phyloP scores from a whole-genome alignment of 1,284 basidiomycete species.

The Leccinum pachyderme region DNA sequence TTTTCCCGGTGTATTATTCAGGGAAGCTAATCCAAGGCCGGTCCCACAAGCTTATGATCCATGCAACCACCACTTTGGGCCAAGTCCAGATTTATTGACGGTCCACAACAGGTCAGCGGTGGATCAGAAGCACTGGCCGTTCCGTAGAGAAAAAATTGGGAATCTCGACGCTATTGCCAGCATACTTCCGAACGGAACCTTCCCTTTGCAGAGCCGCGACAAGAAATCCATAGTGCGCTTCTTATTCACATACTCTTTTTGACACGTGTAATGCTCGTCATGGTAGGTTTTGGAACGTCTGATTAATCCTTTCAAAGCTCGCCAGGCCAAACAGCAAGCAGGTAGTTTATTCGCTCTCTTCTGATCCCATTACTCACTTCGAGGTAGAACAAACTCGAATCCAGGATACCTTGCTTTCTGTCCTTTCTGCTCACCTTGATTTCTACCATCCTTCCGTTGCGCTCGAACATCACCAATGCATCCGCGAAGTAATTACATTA shows the following conservation, averaged over 20 bases:
- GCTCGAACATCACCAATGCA: conserved; percentile 49
- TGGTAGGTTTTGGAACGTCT: conserved; percentile 63
- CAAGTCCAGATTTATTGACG: conserved; percentile 46
- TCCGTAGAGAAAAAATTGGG: conserved; percentile 39
- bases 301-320: conserved; percentile 49
- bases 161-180: conserved; percentile 56
- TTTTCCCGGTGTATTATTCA: background rate
- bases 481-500: conserved; percentile 67
- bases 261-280: background rate
- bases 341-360: conserved; percentile 36
- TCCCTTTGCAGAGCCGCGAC: conserved; percentile 22
- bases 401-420: conserved; percentile 64
- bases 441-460: conserved; percentile 67
- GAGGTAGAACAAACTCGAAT: conserved; percentile 50
- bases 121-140: conserved; percentile 52
- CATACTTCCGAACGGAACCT: conserved; percentile 45
- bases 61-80: conserved; percentile 70
- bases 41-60: conserved; percentile 36
- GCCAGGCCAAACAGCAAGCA: conserved; percentile 50
- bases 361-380: conserved; percentile 12
- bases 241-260: background rate
- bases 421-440: conserved; percentile 70
- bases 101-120: conserved; percentile 46
- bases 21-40: background rate
- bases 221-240: conserved; percentile 30